phyloP scores from a whole-genome alignment of 495 filamentous ascomycete species.

The Achaetomiella virescens region DNA sequence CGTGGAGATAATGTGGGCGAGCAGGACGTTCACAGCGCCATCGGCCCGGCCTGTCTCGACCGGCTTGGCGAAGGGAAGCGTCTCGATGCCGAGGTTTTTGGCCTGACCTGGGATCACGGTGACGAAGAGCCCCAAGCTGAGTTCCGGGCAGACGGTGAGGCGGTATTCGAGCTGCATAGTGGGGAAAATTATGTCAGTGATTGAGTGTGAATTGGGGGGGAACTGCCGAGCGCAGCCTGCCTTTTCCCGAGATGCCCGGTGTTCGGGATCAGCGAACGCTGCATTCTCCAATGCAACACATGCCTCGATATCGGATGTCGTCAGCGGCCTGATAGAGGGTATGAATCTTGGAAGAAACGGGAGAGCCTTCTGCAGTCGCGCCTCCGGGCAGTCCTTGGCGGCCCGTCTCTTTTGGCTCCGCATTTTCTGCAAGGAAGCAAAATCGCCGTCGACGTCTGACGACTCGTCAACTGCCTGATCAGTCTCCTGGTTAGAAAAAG shows the following conservation, averaged over 20 bases:
- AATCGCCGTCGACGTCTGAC: constrained; percentile 31
- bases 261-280: constrained; percentile 60
- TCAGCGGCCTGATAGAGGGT: constrained; percentile 67
- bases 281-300: constrained; percentile 70
- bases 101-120: constrained; percentile 45
- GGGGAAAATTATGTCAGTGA: constrained; percentile 1
- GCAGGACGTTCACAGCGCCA: constrained; percentile 54
- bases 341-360: constrained; percentile 28
- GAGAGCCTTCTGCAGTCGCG: constrained; percentile 23
- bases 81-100: constrained; percentile 43
- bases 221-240: constrained; percentile 38
- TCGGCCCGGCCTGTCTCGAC: constrained; percentile 44
- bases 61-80: constrained; percentile 36
- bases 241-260: constrained; percentile 75
- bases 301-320: constrained; percentile 65
- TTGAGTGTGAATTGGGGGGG: background rate
- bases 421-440: constrained; percentile 25
- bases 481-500: background rate
- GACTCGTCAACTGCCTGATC: constrained; percentile 32
- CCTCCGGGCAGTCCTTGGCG: constrained; percentile 24
- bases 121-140: constrained; percentile 75
- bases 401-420: constrained; percentile 27
- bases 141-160: constrained; percentile 67
- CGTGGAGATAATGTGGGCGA: constrained; percentile 78
- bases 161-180: constrained; percentile 68